phyloP scores from a whole-genome alignment of 116 monocot species.

The Posidonia oceanica region DNA sequence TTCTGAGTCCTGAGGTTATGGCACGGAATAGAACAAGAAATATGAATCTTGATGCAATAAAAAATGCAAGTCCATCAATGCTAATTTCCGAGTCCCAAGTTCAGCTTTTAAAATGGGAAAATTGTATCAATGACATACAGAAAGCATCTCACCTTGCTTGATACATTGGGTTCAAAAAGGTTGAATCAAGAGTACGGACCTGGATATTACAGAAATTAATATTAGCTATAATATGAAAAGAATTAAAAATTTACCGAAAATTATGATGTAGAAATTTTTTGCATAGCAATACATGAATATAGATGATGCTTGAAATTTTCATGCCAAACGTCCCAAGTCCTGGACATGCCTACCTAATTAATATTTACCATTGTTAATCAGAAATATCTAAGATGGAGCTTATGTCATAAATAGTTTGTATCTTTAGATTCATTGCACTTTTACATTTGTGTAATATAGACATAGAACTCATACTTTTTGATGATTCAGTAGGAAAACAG shows the following conservation, averaged over 20 bases:
- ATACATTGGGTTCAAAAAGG: slow-evolving; percentile 71
- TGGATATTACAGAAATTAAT: slow-evolving; percentile 18
- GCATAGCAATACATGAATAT: background rate
- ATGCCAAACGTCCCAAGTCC: no score
- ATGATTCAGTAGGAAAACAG: no score
- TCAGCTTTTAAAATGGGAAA: background rate
- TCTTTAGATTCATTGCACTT: no score
- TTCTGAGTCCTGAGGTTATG: slow-evolving; percentile 53
- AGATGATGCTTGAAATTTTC: background rate
- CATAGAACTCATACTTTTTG: no score
- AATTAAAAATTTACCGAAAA: background rate
- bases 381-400: no score
- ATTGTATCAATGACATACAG: background rate
- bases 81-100: no score
- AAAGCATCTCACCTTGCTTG: slow-evolving; percentile 46
- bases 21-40: background rate
- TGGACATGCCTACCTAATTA: no score
- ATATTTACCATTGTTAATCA: no score
- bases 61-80: no score
- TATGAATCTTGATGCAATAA: background rate
- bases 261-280: background rate
- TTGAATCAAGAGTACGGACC: slow-evolving; percentile 56
- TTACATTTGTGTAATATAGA: no score
- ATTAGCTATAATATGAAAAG: background rate
- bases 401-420: no score